phyloP scores from a whole-genome alignment of 2,329 filamentous ascomycete genomes.

The Parastagonospora avenae region DNA sequence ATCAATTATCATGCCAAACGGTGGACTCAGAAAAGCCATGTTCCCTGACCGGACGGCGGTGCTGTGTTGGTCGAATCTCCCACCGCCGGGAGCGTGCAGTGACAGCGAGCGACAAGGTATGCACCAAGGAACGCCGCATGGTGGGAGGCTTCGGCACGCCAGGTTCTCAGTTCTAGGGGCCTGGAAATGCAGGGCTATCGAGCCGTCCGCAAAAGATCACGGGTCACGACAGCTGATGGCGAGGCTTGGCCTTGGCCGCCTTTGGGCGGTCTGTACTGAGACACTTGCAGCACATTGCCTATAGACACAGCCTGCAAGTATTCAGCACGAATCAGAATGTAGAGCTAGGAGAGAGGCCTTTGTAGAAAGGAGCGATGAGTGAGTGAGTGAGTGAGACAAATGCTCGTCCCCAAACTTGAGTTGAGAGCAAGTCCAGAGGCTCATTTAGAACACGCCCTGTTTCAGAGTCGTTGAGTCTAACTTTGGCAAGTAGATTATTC shows the following conservation, averaged over 20 bases:
- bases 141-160: conserved; percentile 4
- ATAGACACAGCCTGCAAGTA: conserved; percentile 10
- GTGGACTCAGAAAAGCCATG: conserved; percentile 6
- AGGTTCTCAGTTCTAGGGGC: conserved; percentile 13
- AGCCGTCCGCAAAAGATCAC: conserved; percentile 13
- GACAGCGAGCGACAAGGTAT: conserved; percentile 17
- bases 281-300: conserved; percentile 32
- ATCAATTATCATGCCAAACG: conserved; percentile 1
- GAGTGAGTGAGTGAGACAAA: conserved; percentile 21
- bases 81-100: conserved; percentile 35
- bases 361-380: conserved; percentile 28
- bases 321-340: conserved; percentile 4
- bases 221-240: conserved; percentile 24
- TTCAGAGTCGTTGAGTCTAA: conserved; percentile 1
- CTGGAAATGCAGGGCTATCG: conserved; percentile 16
- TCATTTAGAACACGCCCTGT: conserved; percentile 18
- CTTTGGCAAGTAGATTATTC: background rate
- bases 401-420: conserved; percentile 7
- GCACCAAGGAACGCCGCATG: conserved; percentile 14
- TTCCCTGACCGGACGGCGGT: conserved; percentile 19
- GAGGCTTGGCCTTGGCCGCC: conserved; percentile 22
- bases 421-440: conserved; percentile 12
- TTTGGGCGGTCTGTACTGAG: conserved; percentile 36
- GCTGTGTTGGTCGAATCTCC: conserved; percentile 36
- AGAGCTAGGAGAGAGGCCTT: conserved; percentile 17